Conservation (phyloP, 139 green algal species). For the Astrephomene gubernaculifera region DNA sequence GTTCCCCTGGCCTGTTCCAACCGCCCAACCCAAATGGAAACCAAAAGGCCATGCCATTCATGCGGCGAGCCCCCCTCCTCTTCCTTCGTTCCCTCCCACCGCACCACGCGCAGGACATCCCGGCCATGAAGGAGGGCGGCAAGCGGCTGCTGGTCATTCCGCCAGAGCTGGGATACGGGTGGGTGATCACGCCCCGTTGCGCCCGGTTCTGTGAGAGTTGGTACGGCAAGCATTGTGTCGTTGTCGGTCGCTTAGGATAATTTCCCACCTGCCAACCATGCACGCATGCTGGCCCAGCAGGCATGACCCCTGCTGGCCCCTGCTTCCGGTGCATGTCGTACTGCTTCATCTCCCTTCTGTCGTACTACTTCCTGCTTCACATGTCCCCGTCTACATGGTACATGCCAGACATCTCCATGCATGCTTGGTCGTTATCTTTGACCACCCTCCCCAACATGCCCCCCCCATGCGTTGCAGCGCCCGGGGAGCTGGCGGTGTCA, state of each 20-base stretch:
- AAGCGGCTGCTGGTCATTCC: slow-evolving; percentile 64
- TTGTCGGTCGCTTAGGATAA: background rate
- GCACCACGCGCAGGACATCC: slow-evolving; percentile 71
- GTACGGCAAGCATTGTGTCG: background rate
- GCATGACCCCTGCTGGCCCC: background rate
- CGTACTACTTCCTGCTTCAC: background rate
- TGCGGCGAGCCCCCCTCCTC: no score
- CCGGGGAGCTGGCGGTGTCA: slow-evolving; percentile 70
- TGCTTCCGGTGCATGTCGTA: background rate
- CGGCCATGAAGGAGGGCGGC: slow-evolving; percentile 88
- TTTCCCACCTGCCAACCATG: background rate
- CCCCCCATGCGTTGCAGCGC: background rate
- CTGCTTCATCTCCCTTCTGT: background rate
- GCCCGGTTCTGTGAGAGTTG: background rate
- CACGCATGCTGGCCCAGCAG: background rate
- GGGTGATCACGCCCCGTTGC: background rate
- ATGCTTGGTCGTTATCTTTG: background rate
- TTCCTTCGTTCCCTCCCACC: no score
- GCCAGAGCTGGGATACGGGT: slow-evolving; percentile 54
- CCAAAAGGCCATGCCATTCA: no score
- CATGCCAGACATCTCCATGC: no score
- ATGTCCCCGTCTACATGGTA: no score
- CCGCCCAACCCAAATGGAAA: no score
- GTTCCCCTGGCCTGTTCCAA: no score
- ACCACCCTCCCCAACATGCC: background rate